Percentiles rank a stretch among this genome's conserved stretches.
Conservation (phyloP, 2,329 filamentous ascomycete genomes). For the Aquanectria penicillioides region DNA sequence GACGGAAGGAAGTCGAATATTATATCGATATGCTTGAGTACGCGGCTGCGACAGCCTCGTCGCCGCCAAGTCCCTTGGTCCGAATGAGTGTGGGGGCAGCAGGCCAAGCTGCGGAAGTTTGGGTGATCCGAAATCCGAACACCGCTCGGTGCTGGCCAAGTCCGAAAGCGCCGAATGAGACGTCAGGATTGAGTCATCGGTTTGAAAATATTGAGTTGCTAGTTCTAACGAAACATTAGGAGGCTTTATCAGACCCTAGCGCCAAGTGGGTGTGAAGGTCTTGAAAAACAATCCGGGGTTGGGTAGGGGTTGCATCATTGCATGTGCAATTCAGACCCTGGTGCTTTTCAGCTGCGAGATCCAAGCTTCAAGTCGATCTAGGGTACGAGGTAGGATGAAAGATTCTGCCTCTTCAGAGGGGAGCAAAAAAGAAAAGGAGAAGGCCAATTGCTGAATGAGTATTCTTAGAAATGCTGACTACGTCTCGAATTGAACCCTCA, state of each 20-base stretch:
- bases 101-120: too few relatives aligned
- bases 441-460: too few relatives aligned
- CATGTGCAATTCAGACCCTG: constrained; percentile 3
- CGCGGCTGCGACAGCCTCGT: constrained; percentile 15
- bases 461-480: too few relatives aligned
- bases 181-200: not conserved
- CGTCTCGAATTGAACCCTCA: not conserved
- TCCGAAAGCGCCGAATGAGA: not conserved
- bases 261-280: not conserved
- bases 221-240: too few relatives aligned
- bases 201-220: not conserved
- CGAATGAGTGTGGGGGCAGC: not conserved
- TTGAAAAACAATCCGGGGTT: not conserved
- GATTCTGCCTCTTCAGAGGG: too few relatives aligned
- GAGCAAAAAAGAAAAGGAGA: too few relatives aligned
- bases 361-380: not conserved
- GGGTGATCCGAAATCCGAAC: constrained; percentile 4
- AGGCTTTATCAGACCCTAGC: too few relatives aligned
- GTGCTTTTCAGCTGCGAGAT: not conserved
- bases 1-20: not conserved
- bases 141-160: constrained; percentile 4
- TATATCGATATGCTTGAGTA: not conserved
- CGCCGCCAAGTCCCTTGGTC: constrained; percentile 8
- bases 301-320: constrained; percentile 1
- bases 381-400: not conserved